Conservation (phyloP, 2,329 filamentous ascomycete species). For the Thielaviopsis ethacetica region DNA sequence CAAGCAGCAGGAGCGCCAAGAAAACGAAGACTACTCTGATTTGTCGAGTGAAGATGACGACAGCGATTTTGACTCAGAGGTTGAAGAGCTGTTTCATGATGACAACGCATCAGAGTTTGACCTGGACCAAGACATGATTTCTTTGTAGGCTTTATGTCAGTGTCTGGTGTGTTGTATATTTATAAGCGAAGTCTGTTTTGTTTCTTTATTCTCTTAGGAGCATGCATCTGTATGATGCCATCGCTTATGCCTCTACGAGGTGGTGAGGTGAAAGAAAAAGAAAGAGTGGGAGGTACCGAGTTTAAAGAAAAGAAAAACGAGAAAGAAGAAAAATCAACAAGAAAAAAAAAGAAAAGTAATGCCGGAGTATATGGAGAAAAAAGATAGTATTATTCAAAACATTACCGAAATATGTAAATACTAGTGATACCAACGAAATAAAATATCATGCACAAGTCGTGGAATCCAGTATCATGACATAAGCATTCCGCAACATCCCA, state of each 20-base stretch:
- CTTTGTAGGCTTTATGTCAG: conserved; percentile 9
- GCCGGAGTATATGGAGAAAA: not conserved
- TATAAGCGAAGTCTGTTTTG: not conserved
- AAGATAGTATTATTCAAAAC: not conserved
- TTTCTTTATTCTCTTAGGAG: not conserved
- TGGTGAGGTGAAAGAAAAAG: not conserved
- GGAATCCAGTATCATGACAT: too few relatives aligned
- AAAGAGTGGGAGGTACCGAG: not conserved
- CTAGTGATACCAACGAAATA: too few relatives aligned
- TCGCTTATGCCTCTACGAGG: not conserved
- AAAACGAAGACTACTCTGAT: conserved; percentile 42
- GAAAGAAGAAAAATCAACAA: not conserved
- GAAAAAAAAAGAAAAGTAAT: not conserved
- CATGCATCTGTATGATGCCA: not conserved
- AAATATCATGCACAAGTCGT: too few relatives aligned
- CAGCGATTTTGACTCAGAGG: conserved; percentile 64
- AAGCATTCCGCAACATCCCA: too few relatives aligned
- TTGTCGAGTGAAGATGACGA: conserved; percentile 66
- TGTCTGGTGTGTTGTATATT: not conserved
- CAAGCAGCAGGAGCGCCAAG: conserved; percentile 36
- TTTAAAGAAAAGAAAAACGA: not conserved
- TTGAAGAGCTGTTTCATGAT: conserved; percentile 46
- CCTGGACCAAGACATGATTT: conserved; percentile 10
- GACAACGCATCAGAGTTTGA: conserved; percentile 24
- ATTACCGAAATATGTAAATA: too few relatives aligned